Conservation (phyloP, 805 yeast genomes). For the Hanseniaspora jakobsenii region DNA sequence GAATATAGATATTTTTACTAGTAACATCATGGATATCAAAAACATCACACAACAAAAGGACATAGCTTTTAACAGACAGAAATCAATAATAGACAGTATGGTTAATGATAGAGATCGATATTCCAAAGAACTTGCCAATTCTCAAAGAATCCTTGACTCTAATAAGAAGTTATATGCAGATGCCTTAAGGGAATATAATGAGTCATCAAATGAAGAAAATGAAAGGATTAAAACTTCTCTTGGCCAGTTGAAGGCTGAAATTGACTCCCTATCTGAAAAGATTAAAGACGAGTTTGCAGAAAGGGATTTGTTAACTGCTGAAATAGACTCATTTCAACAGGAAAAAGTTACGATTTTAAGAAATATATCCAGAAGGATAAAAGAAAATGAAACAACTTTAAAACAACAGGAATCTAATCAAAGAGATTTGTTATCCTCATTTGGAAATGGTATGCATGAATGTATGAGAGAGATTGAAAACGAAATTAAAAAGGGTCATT, state of each 20-base stretch:
- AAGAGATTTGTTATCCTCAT: conserved; percentile 33
- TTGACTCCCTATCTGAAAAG: conserved; percentile 19
- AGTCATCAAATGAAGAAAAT: conserved; percentile 20
- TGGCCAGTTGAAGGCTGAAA: conserved; percentile 21
- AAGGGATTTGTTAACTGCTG: conserved; percentile 19
- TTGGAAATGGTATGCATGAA: conserved; percentile 36
- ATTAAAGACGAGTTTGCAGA: conserved; percentile 20
- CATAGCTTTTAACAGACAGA: conserved; percentile 17
- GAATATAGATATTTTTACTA: neutral
- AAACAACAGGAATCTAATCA: conserved; percentile 18
- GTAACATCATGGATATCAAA: neutral
- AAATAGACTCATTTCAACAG: conserved; percentile 23
- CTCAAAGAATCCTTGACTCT: too few relatives aligned
- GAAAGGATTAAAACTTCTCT: conserved; percentile 23
- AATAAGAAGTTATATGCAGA: too few relatives aligned
- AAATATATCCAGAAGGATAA: neutral
- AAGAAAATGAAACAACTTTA: neutral
- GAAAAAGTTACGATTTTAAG: conserved; percentile 17
- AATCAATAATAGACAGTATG: too few relatives aligned
- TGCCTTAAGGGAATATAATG: conserved; percentile 19
- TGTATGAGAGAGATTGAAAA: conserved; percentile 34
- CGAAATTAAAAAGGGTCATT: conserved; percentile 25
- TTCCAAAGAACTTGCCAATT: too few relatives aligned
- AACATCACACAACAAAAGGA: conserved; percentile 18
- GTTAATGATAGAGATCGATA: too few relatives aligned